phyloP scores from a whole-genome alignment of 345 rosid species.

The Rhizophora mangle region DNA sequence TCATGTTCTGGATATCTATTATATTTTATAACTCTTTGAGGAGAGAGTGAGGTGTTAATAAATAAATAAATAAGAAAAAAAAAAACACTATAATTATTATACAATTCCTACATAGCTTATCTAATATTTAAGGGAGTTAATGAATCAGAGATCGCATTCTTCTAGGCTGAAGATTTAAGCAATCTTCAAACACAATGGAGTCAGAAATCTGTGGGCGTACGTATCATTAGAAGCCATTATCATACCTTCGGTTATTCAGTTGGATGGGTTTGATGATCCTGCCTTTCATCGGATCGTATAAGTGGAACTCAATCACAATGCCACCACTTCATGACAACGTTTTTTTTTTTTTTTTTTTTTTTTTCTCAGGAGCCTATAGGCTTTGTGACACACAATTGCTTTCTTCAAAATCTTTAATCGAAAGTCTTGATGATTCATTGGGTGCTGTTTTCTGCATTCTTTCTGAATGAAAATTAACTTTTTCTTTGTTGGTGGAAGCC shows the following conservation, averaged over 20 bases:
- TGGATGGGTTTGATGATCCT: constrained; percentile 14
- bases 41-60: too few species aligned
- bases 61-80: too few species aligned
- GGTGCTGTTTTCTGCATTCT: constrained; percentile 26
- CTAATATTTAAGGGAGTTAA: too few species aligned
- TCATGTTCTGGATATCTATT: too few species aligned
- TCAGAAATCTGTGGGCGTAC: too few species aligned
- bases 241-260: constrained; percentile 24
- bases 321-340: constrained; percentile 1
- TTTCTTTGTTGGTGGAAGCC: constrained; percentile 22
- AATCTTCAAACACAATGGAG: too few species aligned
- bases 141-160: too few species aligned
- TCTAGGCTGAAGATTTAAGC: too few species aligned
- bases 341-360: constrained; percentile 23
- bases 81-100: too few species aligned
- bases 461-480: constrained; percentile 18
- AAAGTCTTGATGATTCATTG: constrained; percentile 21
- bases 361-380: constrained; percentile 10
- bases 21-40: too few species aligned
- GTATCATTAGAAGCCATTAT: neutral
- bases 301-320: constrained; percentile 13
- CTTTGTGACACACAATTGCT: constrained; percentile 6
- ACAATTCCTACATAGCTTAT: too few species aligned
- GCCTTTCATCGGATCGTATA: constrained; percentile 6
- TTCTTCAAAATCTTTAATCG: constrained; percentile 24